phyloP scores from a whole-genome alignment of 768 basidiomycete genomes.

The Suillus clintonianus region DNA sequence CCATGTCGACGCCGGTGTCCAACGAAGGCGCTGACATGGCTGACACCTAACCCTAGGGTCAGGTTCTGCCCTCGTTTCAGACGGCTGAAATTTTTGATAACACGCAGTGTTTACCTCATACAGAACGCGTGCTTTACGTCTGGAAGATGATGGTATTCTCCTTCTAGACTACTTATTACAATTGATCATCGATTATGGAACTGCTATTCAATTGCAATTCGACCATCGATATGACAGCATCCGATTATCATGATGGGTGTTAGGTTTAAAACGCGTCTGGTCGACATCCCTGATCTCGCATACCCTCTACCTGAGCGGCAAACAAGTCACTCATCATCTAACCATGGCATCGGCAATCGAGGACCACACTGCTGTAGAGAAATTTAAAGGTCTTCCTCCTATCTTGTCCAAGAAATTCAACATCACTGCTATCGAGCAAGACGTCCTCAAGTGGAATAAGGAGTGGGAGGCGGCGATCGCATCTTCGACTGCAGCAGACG shows the following conservation, averaged over 20 bases:
- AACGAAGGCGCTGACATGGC: too few relatives aligned
- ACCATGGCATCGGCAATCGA: background rate
- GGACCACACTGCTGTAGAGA: background rate
- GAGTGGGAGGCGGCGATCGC: slow-evolving; percentile 19
- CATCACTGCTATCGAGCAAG: slow-evolving; percentile 8
- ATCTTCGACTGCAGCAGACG: slow-evolving; percentile 12
- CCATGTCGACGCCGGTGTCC: too few relatives aligned
- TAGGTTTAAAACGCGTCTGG: background rate
- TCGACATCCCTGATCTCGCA: background rate
- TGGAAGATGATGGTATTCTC: background rate
- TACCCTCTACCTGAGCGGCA: background rate
- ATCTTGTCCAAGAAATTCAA: slow-evolving; percentile 3
- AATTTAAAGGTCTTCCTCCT: background rate
- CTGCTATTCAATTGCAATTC: background rate
- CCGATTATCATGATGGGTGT: background rate
- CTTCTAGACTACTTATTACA: background rate
- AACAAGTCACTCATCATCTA: background rate
- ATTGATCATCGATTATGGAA: background rate
- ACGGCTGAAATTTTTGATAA: too few relatives aligned
- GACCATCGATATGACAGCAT: background rate
- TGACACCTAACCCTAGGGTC: too few relatives aligned
- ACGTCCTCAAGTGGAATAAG: slow-evolving; percentile 19
- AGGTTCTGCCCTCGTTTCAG: too few relatives aligned
- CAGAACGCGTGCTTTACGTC: background rate
- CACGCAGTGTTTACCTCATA: background rate